Conservation (phyloP, 2,329 filamentous ascomycete species). For the Fusarium goolgardi region DNA sequence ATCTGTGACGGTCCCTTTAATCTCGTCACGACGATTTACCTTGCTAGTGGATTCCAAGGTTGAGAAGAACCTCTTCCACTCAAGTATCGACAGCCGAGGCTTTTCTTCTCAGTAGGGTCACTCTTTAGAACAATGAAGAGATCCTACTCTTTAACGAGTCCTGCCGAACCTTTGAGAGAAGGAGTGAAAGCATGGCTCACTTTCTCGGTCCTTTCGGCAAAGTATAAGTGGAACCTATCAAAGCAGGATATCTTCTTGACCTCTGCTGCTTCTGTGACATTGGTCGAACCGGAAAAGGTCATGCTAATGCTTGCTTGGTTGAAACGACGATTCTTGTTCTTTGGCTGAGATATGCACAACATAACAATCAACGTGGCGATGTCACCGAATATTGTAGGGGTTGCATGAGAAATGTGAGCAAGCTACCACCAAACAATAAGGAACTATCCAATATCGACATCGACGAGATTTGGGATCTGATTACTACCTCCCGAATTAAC, state of each 20-base stretch:
- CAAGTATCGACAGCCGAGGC: too few species aligned
- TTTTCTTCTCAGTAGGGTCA: too few species aligned
- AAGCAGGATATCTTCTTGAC: too few species aligned
- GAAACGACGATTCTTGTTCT: accelerated
- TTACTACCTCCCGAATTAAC: not conserved
- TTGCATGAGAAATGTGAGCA: accelerated
- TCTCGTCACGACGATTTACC: not conserved
- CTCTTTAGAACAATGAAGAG: too few species aligned
- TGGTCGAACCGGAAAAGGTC: not conserved
- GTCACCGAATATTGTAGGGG: accelerated
- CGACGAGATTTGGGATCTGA: not conserved
- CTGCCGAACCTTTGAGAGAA: too few species aligned
- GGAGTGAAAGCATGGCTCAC: not conserved
- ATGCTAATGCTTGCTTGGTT: not conserved
- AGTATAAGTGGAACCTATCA: too few species aligned
- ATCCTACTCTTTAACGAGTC: not conserved
- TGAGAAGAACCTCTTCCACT: too few species aligned
- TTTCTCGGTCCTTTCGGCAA: accelerated
- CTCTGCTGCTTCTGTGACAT: too few species aligned
- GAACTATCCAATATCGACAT: not conserved
- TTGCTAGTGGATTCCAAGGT: too few species aligned
- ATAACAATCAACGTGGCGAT: accelerated
- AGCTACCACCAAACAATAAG: too few species aligned
- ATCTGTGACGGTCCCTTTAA: accelerated
- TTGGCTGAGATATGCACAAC: not conserved